Evolutionary conservation across 2,329 filamentous ascomycete species (phyloP).

Genomic region (Microascus cirrosus): DNA sequence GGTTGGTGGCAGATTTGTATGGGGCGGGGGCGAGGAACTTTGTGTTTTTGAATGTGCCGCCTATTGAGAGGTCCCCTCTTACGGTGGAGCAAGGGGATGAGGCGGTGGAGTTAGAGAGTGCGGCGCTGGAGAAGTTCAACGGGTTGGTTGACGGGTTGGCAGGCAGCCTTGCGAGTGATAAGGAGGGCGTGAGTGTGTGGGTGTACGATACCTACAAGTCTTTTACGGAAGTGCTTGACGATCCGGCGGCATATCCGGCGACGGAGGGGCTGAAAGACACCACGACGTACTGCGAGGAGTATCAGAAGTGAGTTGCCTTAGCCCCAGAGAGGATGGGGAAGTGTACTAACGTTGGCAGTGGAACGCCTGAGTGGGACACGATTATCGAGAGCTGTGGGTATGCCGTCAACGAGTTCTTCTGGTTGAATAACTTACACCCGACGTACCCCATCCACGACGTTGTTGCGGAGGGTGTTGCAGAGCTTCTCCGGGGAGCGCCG

Average conservation of each 20-base stretch:
- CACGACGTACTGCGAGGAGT: conserved; percentile 41
- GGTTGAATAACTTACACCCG: conserved; percentile 54
- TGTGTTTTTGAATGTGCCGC: conserved; percentile 46
- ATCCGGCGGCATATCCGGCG: conserved; percentile 35
- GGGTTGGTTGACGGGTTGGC: conserved; percentile 27
- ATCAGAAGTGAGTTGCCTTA: conserved; percentile 36
- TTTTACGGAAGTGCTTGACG: conserved; percentile 40
- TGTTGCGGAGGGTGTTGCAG: conserved; percentile 37
- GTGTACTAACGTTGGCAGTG: conserved; percentile 17
- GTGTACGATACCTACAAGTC: conserved; percentile 38
- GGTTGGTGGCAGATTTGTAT: conserved; percentile 33
- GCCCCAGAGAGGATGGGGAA: background rate
- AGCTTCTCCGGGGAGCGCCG: conserved; percentile 22
- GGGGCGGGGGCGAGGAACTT: conserved; percentile 44
- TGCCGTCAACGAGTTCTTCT: conserved; percentile 52
- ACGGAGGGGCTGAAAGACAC: conserved; percentile 43
- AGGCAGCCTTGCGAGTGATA: conserved; percentile 21
- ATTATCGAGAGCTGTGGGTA: conserved; percentile 34
- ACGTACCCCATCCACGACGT: conserved; percentile 51
- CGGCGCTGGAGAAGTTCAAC: conserved; percentile 42
- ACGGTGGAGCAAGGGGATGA: conserved; percentile 25
- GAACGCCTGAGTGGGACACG: conserved; percentile 29
- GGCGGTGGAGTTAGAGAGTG: conserved; percentile 21
- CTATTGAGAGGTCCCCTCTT: conserved; percentile 40
- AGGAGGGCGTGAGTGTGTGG: conserved; percentile 33